These are phyloP conservation scores for Lentinula boryana DNA, from an alignment of 768 basidiomycete species.

Conservation along the genomic window DNA sequence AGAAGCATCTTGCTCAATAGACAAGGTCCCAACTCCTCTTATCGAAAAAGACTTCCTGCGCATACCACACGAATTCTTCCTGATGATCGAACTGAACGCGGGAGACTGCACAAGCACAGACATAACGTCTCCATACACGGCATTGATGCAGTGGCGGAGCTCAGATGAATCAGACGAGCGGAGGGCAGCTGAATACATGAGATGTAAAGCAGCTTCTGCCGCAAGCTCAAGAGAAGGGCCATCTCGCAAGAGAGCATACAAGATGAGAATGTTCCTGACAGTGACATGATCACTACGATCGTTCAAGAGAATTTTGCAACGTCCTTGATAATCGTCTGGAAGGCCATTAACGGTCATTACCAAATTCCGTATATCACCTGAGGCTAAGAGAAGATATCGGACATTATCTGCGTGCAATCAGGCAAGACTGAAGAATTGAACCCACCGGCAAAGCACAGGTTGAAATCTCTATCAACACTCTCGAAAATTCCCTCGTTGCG, in stretches of 20 bases:
- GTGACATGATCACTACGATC: constrained; percentile 25
- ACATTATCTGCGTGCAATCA: neutral
- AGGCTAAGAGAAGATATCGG: constrained; percentile 24
- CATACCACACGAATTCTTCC: constrained; percentile 14
- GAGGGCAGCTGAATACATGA: constrained; percentile 41
- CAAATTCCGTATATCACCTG: constrained; percentile 43
- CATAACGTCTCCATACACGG: neutral
- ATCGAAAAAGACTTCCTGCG: neutral
- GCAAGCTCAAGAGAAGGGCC: constrained; percentile 25
- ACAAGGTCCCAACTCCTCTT: constrained; percentile 6
- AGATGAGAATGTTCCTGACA: constrained; percentile 34
- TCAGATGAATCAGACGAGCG: constrained; percentile 24
- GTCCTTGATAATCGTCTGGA: constrained; percentile 33
- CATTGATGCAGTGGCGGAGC: constrained; percentile 1
- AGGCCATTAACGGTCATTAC: constrained; percentile 36
- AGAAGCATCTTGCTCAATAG: constrained; percentile 6
- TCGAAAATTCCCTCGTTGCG: constrained; percentile 17
- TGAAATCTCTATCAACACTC: constrained; percentile 14
- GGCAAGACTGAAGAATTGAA: neutral
- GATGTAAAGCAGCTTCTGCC: constrained; percentile 36
- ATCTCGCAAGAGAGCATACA: constrained; percentile 33
- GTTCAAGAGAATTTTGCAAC: constrained; percentile 34
- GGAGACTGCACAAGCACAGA: neutral
- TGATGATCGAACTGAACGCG: neutral
- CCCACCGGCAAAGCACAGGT: constrained; percentile 21